Evolutionary conservation across 1,284 basidiomycete species (phyloP).

Genomic region (Cutaneotrichosporon sp.): DNA sequence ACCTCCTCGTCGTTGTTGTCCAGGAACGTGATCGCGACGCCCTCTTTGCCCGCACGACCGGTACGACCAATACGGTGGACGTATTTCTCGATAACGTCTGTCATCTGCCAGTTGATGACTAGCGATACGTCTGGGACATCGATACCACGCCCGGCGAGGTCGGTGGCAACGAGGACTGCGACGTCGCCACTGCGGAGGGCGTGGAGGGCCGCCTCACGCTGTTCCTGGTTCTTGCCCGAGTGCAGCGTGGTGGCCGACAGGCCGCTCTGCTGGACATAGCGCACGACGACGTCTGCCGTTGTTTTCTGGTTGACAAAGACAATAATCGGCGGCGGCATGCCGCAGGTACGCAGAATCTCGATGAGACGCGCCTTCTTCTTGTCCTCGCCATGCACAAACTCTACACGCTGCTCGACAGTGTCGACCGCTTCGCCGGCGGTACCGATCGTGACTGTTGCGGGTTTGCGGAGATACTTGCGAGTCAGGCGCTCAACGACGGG

Average conservation of each 20-base stretch:
- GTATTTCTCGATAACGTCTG: slow-evolving; percentile 90
- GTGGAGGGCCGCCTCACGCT: slow-evolving; percentile 86
- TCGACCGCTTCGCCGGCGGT: slow-evolving; percentile 96
- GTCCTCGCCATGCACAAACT: slow-evolving; percentile 87
- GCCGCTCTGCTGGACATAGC: slow-evolving; percentile 79
- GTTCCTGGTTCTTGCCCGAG: slow-evolving; percentile 94
- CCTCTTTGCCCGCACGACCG: slow-evolving; percentile 92
- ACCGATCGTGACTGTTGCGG: slow-evolving; percentile 94
- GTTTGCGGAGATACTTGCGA: slow-evolving; percentile 84
- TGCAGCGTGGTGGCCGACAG: slow-evolving; percentile 82
- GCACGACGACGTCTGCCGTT: slow-evolving; percentile 92
- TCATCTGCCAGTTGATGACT: slow-evolving; percentile 98
- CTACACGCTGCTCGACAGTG: slow-evolving; percentile 92
- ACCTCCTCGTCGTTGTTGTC: slow-evolving; percentile 94
- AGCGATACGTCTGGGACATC: slow-evolving; percentile 91
- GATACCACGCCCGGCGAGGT: slow-evolving; percentile 96
- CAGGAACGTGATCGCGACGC: slow-evolving; percentile 89
- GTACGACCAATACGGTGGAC: slow-evolving; percentile 93
- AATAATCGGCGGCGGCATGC: slow-evolving; percentile 86
- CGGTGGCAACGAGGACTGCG: slow-evolving; percentile 88
- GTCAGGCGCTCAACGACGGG: slow-evolving; percentile 89
- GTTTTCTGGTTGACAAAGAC: slow-evolving; percentile 99
- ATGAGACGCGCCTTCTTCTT: slow-evolving; percentile 79
- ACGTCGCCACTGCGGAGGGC: slow-evolving; percentile 76
- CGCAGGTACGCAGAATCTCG: slow-evolving; percentile 81